Evolutionary conservation across 345 rosid genomes (phyloP).

Genomic region (Cardiospermum halicacabum): DNA sequence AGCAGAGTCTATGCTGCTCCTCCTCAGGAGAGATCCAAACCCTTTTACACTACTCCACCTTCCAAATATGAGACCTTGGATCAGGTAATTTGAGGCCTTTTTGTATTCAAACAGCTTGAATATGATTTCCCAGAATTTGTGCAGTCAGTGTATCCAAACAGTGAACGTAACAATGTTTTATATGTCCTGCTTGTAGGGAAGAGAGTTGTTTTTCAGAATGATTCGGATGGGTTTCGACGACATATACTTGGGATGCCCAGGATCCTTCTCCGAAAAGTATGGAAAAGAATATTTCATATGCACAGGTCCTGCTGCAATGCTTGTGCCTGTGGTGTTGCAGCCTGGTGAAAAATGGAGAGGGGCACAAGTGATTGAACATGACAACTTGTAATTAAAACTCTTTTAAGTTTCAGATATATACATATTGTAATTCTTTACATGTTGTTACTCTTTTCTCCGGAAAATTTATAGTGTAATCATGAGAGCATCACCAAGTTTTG

Average conservation of each 20-base stretch:
- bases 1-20: conserved; percentile 80
- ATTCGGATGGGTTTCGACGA: conserved; percentile 76
- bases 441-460: background rate
- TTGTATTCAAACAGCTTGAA: background rate
- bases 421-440: background rate
- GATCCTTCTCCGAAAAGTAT: conserved; percentile 50
- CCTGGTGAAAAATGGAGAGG: conserved; percentile 81
- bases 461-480: conserved; percentile 5
- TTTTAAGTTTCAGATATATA: conserved; percentile 1
- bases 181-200: conserved; percentile 38
- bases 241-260: conserved; percentile 50
- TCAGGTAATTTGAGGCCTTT: conserved; percentile 48
- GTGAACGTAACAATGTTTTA: background rate
- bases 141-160: too few relatives aligned
- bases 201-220: conserved; percentile 75
- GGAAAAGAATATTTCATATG: conserved; percentile 67
- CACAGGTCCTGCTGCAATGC: conserved; percentile 77
- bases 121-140: too few relatives aligned
- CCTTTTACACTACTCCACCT: conserved; percentile 63
- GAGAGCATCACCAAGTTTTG: background rate
- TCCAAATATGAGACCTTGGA: conserved; percentile 84
- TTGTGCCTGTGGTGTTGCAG: conserved; percentile 58
- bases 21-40: conserved; percentile 65
- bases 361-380: conserved; percentile 85
- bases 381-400: conserved; percentile 54